A percentile compares a stretch with the other conserved stretches of the same genome.
phyloP scores from a whole-genome alignment of 31 red algal genomes.

The Odonthalia washingtoniensis region DNA sequence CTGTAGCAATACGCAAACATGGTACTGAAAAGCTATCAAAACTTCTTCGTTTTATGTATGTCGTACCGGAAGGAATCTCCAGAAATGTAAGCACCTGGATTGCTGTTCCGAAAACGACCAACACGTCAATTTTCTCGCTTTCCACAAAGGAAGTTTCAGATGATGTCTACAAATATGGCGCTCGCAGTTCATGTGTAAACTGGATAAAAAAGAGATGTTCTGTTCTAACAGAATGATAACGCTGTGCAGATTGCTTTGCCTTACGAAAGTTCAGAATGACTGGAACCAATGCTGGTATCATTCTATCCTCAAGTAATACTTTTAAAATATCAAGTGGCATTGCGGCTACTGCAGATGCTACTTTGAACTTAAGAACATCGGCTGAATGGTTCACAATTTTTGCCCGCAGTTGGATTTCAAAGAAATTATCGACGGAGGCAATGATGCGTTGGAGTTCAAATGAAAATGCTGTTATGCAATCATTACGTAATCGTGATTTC shows the following conservation, averaged over 20 bases:
- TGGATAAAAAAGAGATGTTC: neutral
- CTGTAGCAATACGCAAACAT: no score
- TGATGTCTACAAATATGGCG: neutral
- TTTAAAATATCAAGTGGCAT: no score
- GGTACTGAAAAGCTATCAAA: neutral
- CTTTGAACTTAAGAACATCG: no score
- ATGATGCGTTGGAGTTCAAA: conserved; percentile 41
- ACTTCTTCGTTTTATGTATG: conserved; percentile 38
- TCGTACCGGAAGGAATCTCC: no score
- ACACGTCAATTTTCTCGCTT: conserved; percentile 21
- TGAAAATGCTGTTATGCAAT: conserved; percentile 12
- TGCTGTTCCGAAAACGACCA: no score
- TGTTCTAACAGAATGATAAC: neutral
- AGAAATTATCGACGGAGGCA: conserved; percentile 16
- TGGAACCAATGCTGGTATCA: no score
- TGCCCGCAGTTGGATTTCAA: neutral
- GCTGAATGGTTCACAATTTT: neutral
- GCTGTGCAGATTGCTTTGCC: conserved; percentile 27
- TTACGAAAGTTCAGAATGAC: conserved; percentile 2
- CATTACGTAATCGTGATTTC: no score
- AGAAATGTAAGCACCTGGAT: no score
- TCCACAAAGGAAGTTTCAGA: conserved; percentile 2
- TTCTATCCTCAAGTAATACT: no score
- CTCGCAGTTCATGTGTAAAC: neutral
- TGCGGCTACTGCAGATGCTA: no score